phyloP scores from a whole-genome alignment of 352 stramenopile genomes.

The Globisporangium takayamanum region DNA sequence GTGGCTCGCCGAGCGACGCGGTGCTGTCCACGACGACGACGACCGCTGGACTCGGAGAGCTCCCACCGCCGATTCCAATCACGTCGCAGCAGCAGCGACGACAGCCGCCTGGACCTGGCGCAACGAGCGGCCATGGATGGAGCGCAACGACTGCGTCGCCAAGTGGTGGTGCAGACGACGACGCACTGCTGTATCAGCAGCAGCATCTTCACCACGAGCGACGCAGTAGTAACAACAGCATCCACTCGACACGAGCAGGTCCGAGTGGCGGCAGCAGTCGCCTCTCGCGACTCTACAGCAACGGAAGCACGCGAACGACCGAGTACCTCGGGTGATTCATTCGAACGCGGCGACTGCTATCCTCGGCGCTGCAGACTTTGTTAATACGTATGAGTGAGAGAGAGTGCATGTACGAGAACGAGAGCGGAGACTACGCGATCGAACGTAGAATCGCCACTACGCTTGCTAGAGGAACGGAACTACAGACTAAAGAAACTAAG shows the following conservation, averaged over 20 bases:
- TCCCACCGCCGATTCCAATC: constrained; percentile 8
- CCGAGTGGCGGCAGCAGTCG: constrained; percentile 8
- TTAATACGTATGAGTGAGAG: no score
- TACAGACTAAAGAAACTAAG: no score
- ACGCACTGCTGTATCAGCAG: constrained; percentile 19
- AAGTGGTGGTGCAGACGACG: constrained; percentile 1
- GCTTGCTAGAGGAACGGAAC: no score
- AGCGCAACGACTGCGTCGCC: constrained; percentile 17
- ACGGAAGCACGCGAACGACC: constrained; percentile 12
- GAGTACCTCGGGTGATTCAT: constrained; percentile 18
- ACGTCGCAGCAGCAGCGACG: neutral
- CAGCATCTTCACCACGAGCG: constrained; percentile 18
- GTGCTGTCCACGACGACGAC: neutral
- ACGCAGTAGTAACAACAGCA: constrained; percentile 17
- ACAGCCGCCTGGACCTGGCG: neutral
- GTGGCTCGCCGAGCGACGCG: neutral
- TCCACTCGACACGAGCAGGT: neutral
- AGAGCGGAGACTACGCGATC: no score
- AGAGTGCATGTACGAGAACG: no score
- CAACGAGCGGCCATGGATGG: constrained; percentile 28
- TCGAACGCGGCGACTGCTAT: no score
- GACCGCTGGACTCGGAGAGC: neutral
- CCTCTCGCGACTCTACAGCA: constrained; percentile 16
- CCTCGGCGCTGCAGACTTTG: no score
- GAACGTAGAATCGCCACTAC: no score